Percentiles rank a stretch among this genome's conserved stretches.
Conservation (phyloP, 116 monocot genomes). For the Dioscorea cayenensis region DNA sequence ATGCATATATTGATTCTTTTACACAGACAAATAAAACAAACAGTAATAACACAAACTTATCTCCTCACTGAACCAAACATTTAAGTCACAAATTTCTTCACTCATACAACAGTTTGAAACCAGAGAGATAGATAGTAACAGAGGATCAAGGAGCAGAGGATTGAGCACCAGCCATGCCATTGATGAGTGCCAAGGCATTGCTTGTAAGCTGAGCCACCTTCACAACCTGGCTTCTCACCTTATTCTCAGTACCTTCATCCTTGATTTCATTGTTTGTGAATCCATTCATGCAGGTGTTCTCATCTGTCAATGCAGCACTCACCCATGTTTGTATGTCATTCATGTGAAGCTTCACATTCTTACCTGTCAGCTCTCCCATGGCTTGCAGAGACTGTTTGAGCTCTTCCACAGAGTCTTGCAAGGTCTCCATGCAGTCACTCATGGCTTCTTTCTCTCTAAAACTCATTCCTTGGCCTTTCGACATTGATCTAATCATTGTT, state of each 20-base stretch:
- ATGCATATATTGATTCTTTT: too few species aligned
- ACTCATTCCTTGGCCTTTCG: not conserved
- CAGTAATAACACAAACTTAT: too few species aligned
- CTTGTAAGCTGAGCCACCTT: slow-evolving; percentile 20
- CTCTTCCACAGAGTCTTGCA: slow-evolving; percentile 16
- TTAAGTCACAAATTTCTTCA: too few species aligned
- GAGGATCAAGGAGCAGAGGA: not conserved
- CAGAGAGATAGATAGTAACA: too few species aligned
- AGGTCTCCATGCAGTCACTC: slow-evolving; percentile 19
- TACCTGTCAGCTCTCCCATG: slow-evolving; percentile 13
- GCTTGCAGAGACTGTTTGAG: slow-evolving; percentile 6
- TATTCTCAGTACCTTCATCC: not conserved
- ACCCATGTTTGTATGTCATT: slow-evolving; percentile 27
- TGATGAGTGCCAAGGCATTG: slow-evolving; percentile 14
- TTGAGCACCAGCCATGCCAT: not conserved
- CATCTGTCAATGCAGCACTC: slow-evolving; percentile 26
- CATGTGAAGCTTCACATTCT: not conserved
- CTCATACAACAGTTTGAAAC: too few species aligned
- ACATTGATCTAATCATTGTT: slow-evolving; percentile 9
- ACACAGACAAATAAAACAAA: too few species aligned
- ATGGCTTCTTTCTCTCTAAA: slow-evolving; percentile 3
- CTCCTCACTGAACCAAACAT: too few species aligned
- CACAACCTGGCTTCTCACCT: slow-evolving; percentile 7
- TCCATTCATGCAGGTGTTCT: slow-evolving; percentile 24
- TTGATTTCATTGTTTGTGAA: slow-evolving; percentile 1